Conservation (phyloP, 352 stramenopile genomes). For the Phytopythium cucurbitacearum region DNA sequence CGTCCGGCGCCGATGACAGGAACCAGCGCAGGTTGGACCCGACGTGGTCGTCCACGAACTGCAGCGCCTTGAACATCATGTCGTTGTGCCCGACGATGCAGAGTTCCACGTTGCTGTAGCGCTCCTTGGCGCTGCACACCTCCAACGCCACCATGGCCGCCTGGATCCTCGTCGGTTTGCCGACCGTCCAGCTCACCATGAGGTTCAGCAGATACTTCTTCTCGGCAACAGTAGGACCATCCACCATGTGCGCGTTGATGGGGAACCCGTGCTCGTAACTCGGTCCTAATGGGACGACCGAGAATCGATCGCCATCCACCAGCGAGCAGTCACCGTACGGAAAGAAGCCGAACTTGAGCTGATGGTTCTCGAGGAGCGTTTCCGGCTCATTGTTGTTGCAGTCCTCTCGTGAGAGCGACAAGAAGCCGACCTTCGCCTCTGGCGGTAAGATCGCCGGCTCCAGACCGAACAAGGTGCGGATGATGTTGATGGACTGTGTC, state of each 20-base stretch:
- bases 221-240: conserved; percentile 9
- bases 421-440: conserved; percentile 30
- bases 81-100: conserved; percentile 62
- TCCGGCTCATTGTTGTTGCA: conserved; percentile 45
- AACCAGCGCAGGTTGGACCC: conserved; percentile 44
- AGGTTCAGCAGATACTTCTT: conserved; percentile 47
- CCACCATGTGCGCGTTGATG: conserved; percentile 35
- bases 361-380: conserved; percentile 16
- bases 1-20: conserved; percentile 37
- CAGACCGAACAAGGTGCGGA: conserved; percentile 18
- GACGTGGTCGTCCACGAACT: conserved; percentile 37
- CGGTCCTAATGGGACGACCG: conserved; percentile 36
- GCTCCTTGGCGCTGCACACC: conserved; percentile 26
- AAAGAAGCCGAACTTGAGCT: conserved; percentile 47
- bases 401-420: conserved; percentile 45
- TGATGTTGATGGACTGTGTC: conserved; percentile 26
- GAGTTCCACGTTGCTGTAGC: conserved; percentile 11
- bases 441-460: conserved; percentile 11
- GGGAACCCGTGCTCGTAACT: conserved; percentile 67
- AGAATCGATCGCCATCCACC: conserved; percentile 48
- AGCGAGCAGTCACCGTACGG: conserved; percentile 62
- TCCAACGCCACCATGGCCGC: conserved; percentile 44
- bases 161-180: conserved; percentile 59
- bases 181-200: conserved; percentile 65
- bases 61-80: conserved; percentile 50